Evolutionary conservation across 2,329 filamentous ascomycete genomes (phyloP), one percentile per base, ranked within the genome.

Genomic region (Cryphonectria carpinicola): DNA sequence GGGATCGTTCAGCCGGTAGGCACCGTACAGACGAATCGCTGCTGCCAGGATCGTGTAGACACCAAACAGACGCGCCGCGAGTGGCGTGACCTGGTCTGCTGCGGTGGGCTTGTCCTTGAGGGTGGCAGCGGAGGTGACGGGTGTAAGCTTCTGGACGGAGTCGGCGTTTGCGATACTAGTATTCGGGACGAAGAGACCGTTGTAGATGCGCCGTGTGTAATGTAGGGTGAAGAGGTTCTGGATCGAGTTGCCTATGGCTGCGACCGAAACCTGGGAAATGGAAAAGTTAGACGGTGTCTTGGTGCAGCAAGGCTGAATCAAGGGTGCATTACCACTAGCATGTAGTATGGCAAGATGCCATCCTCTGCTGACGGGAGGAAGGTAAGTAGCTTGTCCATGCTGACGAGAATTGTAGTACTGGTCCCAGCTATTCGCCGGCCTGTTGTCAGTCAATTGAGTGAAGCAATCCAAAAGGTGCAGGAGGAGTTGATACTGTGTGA

Each of bases 151-250:
- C 79, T 80, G 83, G 52, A 76, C 78, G 62, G 78, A 77, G 67
- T 83, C 80, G 70, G 78, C 81, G 64, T 81, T 76, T 13, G 80
- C 80, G 14, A 87, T 80, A 43, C 80, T 78, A 54, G 80, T 71
- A 82, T 88, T 88, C 67, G 82, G 80, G 28, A 89, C 81, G 76
- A 89, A 89, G 73, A 82, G 82, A 72, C 90, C 90, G 75, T 91
- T 89, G 85, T 98, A 99, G 78, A 98, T 89, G 80, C 93, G 92
- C n/a, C 91, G 89, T 10, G 94, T 94, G 83, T 93, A 97, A 80
- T 90, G 86, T 4, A 95, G 86, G 25, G 94, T 97, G 49, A 84
- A 77, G 82, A 97, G 97, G 78, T 93, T 90, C 84, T 98, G 95
- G 63, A 97, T 79, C 49, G 90, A 92, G 85, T 99, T 99, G 77